These are phyloP conservation scores for Cyberlindnera nakhonratchasimensis DNA, from an alignment of 805 yeast species.

Conservation along the genomic window DNA sequence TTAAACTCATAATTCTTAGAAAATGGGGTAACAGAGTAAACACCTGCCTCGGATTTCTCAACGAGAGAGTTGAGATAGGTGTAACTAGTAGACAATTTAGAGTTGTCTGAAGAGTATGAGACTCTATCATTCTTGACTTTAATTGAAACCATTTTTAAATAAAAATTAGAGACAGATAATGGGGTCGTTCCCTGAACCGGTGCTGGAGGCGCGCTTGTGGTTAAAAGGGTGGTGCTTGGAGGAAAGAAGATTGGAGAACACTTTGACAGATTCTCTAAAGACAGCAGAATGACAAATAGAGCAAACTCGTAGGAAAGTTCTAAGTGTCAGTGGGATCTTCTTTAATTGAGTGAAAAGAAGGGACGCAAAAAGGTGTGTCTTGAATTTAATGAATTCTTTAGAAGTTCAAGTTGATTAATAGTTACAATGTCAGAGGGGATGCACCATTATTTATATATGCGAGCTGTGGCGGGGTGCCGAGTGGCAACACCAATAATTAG, in stretches of 20 bases:
- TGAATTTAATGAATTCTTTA: no score
- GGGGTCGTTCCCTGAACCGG: conserved; percentile 25
- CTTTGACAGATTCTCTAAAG: conserved; percentile 16
- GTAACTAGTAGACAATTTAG: conserved; percentile 53
- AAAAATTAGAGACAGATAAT: conserved; percentile 19
- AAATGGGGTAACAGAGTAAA: conserved; percentile 69
- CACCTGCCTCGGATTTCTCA: conserved; percentile 38
- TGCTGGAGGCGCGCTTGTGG: conserved; percentile 26
- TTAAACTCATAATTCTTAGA: conserved; percentile 77
- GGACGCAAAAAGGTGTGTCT: background rate
- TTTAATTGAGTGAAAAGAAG: no score
- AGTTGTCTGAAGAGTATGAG: conserved; percentile 40
- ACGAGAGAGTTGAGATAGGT: conserved; percentile 72
- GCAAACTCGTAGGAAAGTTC: conserved; percentile 2
- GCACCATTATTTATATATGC: no score
- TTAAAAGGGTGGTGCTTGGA: conserved; percentile 30
- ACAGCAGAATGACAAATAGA: conserved; percentile 2
- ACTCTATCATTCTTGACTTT: conserved; percentile 54
- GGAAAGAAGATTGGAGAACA: conserved; percentile 28
- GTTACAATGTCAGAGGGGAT: no score
- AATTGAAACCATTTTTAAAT: conserved; percentile 30
- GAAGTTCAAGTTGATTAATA: no score
- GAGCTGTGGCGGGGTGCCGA: no score
- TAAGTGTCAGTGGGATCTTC: conserved; percentile 1
- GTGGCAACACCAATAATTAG: no score